Percentiles rank a stretch among this genome's conserved stretches.
Evolutionary conservation across 2,329 filamentous ascomycete genomes (phyloP).

Genomic region (Pseudogymnoascus sp.): DNA sequence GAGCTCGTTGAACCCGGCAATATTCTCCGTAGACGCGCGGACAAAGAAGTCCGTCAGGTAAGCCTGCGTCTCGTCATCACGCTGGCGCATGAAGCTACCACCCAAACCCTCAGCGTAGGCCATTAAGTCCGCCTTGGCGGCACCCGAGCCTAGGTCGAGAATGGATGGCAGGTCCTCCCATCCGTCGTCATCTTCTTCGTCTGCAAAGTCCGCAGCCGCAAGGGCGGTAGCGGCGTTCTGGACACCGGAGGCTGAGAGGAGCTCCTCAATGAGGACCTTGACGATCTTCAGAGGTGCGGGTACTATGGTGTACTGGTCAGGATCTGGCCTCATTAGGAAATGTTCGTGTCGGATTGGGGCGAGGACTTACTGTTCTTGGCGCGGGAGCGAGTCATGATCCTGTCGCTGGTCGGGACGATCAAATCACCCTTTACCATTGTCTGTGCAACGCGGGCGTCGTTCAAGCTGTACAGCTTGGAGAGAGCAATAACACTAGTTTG

Average conservation of each 20-base stretch:
- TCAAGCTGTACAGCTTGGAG: conserved; percentile 80
- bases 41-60: conserved; percentile 80
- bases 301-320: conserved; percentile 82
- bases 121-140: conserved; percentile 72
- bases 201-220: conserved; percentile 49
- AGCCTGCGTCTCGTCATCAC: conserved; percentile 83
- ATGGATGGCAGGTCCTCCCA: conserved; percentile 76
- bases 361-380: conserved; percentile 64
- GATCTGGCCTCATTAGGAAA: conserved; percentile 45
- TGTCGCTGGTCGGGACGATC: conserved; percentile 67
- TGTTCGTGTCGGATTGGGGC: conserved; percentile 18
- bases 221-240: conserved; percentile 48
- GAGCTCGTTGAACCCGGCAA: conserved; percentile 32
- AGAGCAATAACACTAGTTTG: conserved; percentile 72
- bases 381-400: conserved; percentile 90
- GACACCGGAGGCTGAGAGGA: conserved; percentile 70
- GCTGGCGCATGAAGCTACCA: conserved; percentile 50
- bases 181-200: conserved; percentile 67
- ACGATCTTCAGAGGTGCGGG: conserved; percentile 88
- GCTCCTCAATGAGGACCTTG: conserved; percentile 90
- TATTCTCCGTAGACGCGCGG: conserved; percentile 27
- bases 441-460: conserved; percentile 70
- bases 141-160: conserved; percentile 65
- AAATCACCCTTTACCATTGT: conserved; percentile 88
- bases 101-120: conserved; percentile 55